Base-by-base conservation (phyloP, 192 early-diverging fungal genomes). In the Backusella tarrabulga region DNA sequence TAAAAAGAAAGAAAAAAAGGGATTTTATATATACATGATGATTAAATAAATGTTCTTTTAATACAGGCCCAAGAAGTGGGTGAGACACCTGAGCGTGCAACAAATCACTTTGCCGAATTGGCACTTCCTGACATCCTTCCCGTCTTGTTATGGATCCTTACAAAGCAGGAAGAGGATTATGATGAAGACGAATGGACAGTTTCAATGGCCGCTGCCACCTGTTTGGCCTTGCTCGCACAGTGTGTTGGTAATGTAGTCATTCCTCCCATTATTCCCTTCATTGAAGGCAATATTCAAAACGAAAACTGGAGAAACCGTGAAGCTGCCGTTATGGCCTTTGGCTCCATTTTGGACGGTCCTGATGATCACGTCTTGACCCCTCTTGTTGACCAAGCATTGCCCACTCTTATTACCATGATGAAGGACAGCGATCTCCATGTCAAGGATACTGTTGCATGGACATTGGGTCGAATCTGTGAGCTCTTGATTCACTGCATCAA, bases 151-250 rank as follows among this genome's bases (percentile, higher is more conserved):
- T 93, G 86, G 78, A 79, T 99, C 60, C 87, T 99, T 85, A 97
- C 98, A 68, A 96, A 96, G 85, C 96, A 94, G 77, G 97, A 99
- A 46, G 97, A 98, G 80, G 97, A 99, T 52, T 96, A 97, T 21
- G 98, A 99, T 77, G 98, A 98, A 75, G 98, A 99, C 81, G 97
- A 99, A 83, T 99, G 97, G 97, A 98, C 95, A 82, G 90, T 96
- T 50, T 91, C 95, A 6, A 99, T 99, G 98, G 97, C 97, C 32
- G 95, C 98, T 29, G 94, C 94, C 26, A 99, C 97, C 9, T 99
- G 97, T 77, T 85, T 99, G 74, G 88, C 95, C 8, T 86, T 97
- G 68, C 89, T 97, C 44, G 94, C 97, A 11, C 92, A 90, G 77
- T 92, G 91, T 44, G 91, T 96, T n/a, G 89, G 88, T 54, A 90